These are phyloP conservation scores for Colletotrichum tropicale DNA, from an alignment of 2,329 filamentous ascomycete genomes.

Conservation along the genomic window DNA sequence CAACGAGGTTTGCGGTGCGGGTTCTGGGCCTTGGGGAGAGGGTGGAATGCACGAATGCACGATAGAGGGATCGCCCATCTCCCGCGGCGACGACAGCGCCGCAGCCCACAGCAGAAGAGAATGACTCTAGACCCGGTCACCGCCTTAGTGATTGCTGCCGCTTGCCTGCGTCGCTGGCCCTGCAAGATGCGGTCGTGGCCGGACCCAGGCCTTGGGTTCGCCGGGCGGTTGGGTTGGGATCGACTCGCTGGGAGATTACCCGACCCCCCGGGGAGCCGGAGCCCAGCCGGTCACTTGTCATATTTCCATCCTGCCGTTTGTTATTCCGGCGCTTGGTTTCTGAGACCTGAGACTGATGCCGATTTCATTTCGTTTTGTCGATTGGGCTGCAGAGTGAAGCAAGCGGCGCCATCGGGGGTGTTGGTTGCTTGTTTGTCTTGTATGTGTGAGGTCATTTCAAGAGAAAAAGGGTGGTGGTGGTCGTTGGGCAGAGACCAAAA, in stretches of 20 bases:
- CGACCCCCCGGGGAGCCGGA: background rate
- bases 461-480: background rate
- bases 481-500: background rate
- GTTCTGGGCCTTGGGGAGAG: background rate
- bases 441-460: background rate
- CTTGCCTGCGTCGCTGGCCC: background rate
- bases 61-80: background rate
- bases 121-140: background rate
- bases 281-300: background rate
- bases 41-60: background rate
- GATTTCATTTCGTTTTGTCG: background rate
- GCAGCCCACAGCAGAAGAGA: background rate
- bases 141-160: background rate
- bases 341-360: background rate
- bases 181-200: background rate
- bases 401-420: background rate
- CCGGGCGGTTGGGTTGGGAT: background rate
- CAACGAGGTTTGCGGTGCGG: background rate
- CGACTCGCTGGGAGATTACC: slow-evolving; percentile 7
- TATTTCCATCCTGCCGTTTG: background rate
- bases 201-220: slow-evolving; percentile 1
- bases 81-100: background rate
- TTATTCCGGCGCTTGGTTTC: background rate
- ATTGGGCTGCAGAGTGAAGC: background rate
- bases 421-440: background rate